These are phyloP conservation scores for Boletellus ananas DNA, from an alignment of 768 basidiomycete species.

Conservation along the genomic window DNA sequence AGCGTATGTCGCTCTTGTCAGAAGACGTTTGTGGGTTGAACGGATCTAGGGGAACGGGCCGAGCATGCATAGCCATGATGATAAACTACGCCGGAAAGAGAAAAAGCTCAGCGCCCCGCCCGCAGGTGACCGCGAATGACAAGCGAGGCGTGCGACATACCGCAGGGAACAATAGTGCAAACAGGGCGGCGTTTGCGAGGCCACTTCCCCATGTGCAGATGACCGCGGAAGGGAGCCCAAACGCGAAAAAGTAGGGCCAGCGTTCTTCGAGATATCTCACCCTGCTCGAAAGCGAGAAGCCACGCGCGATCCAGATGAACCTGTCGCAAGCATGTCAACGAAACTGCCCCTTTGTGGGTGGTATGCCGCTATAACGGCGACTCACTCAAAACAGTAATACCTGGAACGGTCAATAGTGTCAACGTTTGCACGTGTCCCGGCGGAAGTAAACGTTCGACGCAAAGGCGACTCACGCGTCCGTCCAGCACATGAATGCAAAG, in stretches of 20 bases:
- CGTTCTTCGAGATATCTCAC: constrained; percentile 79
- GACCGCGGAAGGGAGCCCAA: constrained; percentile 73
- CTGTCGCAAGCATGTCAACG: constrained; percentile 35
- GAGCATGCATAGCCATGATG: constrained; percentile 78
- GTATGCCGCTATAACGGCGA: neutral
- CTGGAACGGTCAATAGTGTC: constrained; percentile 34
- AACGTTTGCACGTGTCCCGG: constrained; percentile 2
- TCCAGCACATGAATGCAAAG: constrained; percentile 79
- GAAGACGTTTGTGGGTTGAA: constrained; percentile 51
- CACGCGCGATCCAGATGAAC: constrained; percentile 76
- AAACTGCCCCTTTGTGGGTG: neutral
- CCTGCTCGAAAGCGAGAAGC: constrained; percentile 61
- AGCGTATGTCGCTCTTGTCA: constrained; percentile 41
- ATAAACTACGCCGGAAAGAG: constrained; percentile 53
- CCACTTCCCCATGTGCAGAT: constrained; percentile 71
- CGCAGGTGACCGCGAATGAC: neutral
- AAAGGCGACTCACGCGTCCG: constrained; percentile 70
- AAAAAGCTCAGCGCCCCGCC: constrained; percentile 1
- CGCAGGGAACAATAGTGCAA: constrained; percentile 76
- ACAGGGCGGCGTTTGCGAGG: constrained; percentile 77
- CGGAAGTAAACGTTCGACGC: neutral
- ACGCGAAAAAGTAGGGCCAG: constrained; percentile 86
- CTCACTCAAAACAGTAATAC: constrained; percentile 89
- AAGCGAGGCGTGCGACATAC: constrained; percentile 40
- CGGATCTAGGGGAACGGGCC: constrained; percentile 71